A percentile compares a stretch with the other conserved stretches of the same genome.
Conservation (phyloP, 2,329 filamentous ascomycete species). For the Venturia pyrina region DNA sequence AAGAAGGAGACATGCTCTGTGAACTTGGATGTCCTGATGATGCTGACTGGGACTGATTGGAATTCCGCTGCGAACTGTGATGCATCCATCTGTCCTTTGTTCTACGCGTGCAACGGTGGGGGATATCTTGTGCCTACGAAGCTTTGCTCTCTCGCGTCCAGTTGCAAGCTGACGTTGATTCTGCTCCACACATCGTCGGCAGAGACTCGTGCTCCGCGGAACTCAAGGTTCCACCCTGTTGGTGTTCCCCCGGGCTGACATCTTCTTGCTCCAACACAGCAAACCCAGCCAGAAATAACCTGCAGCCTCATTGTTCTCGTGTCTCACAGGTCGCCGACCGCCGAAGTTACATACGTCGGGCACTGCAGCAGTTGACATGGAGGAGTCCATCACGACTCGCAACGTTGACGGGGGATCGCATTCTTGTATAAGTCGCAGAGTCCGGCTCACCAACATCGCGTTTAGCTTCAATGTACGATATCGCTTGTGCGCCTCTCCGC, state of each 20-base stretch:
- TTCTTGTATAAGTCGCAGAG: background rate
- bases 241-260: background rate
- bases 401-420: background rate
- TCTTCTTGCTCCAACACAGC: background rate
- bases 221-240: background rate
- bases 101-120: background rate
- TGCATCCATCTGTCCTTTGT: no score
- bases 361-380: background rate
- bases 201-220: background rate
- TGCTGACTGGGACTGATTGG: background rate
- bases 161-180: background rate
- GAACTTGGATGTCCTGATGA: no score
- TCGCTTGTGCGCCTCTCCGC: background rate
- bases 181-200: background rate
- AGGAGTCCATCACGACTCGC: background rate
- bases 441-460: background rate
- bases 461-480: background rate
- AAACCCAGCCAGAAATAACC: background rate
- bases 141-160: background rate
- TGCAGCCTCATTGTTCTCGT: background rate
- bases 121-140: background rate
- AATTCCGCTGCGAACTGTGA: background rate
- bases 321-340: background rate
- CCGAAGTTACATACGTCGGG: background rate
- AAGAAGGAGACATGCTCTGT: slow-evolving; percentile 47